Evolutionary conservation across 169 alveolate species (phyloP).

Genomic region (Fabrea salina): DNA sequence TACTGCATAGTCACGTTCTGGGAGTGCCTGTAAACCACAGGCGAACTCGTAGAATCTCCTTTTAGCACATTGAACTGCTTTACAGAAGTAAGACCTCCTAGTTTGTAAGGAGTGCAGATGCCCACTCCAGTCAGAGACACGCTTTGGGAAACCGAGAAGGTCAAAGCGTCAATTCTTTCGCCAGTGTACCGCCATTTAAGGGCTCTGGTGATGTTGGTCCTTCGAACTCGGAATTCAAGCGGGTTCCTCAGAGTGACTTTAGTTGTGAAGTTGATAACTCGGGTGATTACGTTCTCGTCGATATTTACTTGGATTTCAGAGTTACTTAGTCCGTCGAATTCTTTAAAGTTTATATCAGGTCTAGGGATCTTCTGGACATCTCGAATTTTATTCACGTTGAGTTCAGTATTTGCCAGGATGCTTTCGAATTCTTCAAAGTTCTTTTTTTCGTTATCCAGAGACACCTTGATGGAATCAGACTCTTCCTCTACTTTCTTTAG

Average conservation of each 20-base stretch:
- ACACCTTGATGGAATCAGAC: background rate
- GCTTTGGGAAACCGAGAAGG: background rate
- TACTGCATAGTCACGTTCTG: background rate
- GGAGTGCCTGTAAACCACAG: slow-evolving; percentile 8
- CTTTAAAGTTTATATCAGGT: background rate
- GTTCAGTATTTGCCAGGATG: background rate
- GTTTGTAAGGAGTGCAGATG: slow-evolving; percentile 24
- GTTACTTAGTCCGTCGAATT: background rate
- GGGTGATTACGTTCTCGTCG: background rate
- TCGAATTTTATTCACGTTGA: background rate
- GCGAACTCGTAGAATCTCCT: slow-evolving; percentile 9
- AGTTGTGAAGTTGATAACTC: background rate
- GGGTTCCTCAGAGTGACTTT: slow-evolving; percentile 9
- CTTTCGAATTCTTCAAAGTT: background rate
- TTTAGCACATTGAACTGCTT: background rate
- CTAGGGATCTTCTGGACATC: background rate
- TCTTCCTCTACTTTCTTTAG: background rate
- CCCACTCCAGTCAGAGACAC: slow-evolving; percentile 23
- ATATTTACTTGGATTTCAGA: background rate
- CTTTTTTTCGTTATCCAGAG: background rate
- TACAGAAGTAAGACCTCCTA: slow-evolving; percentile 13
- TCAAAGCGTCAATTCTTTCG: slow-evolving; percentile 21
- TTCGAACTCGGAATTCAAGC: background rate
- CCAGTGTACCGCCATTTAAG: slow-evolving; percentile 30
- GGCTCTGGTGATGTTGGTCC: slow-evolving; percentile 31